phyloP scores from a whole-genome alignment of 192 early-diverging fungal genomes.

The Coemansia sp. region DNA sequence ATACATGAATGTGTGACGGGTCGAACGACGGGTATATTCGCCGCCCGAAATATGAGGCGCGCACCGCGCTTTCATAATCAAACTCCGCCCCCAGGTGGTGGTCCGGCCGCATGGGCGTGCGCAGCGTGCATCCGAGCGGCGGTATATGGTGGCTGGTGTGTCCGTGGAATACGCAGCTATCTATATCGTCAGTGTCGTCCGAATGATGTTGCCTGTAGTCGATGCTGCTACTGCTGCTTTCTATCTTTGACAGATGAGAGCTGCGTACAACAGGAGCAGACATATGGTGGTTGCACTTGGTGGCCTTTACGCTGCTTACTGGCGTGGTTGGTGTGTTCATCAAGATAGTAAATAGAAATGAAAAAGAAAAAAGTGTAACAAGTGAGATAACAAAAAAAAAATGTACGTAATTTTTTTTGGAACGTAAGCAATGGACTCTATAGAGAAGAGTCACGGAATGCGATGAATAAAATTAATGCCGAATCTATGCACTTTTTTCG shows the following conservation, averaged over 20 bases:
- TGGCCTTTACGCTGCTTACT: constrained; percentile 8
- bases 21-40: constrained; percentile 48
- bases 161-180: constrained; percentile 2
- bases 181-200: background rate
- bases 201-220: background rate
- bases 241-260: constrained; percentile 15
- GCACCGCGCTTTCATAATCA: constrained; percentile 39
- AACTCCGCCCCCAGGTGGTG: constrained; percentile 17
- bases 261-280: constrained; percentile 18
- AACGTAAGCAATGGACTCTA: background rate
- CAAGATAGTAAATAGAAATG: background rate
- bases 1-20: constrained; percentile 25
- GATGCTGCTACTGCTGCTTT: constrained; percentile 10
- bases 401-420: background rate
- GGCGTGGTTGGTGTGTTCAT: constrained; percentile 32
- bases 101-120: constrained; percentile 8
- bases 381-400: background rate
- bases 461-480: background rate
- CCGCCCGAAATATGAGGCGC: constrained; percentile 37
- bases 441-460: background rate
- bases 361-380: background rate
- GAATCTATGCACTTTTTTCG: background rate
- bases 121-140: constrained; percentile 3
- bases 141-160: constrained; percentile 8
- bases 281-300: constrained; percentile 12